Percentiles rank a stretch among this genome's conserved stretches.
These are phyloP conservation scores for Mucor saturninus DNA, from an alignment of 371 early-diverging fungal genomes.

Conservation along the genomic window DNA sequence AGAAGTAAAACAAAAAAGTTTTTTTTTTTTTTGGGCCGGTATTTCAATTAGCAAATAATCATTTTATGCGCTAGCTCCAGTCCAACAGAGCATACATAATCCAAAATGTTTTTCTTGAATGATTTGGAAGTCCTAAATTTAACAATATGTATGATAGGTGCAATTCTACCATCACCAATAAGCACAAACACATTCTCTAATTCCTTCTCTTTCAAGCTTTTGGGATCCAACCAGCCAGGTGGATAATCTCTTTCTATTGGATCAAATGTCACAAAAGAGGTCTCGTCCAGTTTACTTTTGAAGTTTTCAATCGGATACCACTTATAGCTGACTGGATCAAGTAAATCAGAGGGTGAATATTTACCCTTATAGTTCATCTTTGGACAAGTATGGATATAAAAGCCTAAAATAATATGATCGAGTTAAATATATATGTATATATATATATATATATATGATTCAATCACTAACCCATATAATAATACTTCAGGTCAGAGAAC, in stretches of 20 bases:
- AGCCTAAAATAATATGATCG: slow-evolving; percentile 55
- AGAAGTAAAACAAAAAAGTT: neutral
- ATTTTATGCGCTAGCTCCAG: slow-evolving; percentile 23
- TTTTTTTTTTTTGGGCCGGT: neutral
- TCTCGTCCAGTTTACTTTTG: slow-evolving; percentile 15
- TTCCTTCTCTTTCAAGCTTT: slow-evolving; percentile 1
- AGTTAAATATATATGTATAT: neutral
- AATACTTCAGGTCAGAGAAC: slow-evolving; percentile 61
- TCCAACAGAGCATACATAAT: slow-evolving; percentile 31
- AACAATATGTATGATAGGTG: slow-evolving; percentile 15
- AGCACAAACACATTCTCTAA: slow-evolving; percentile 17
- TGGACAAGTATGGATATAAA: slow-evolving; percentile 85
- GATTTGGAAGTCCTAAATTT: slow-evolving; percentile 1
- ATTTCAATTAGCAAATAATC: slow-evolving; percentile 14
- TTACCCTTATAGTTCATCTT: slow-evolving; percentile 95
- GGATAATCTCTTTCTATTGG: slow-evolving; percentile 1
- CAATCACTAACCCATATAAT: slow-evolving; percentile 80
- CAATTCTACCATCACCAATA: slow-evolving; percentile 14
- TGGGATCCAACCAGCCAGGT: slow-evolving; percentile 30
- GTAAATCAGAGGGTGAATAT: slow-evolving; percentile 82
- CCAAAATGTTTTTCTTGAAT: slow-evolving; percentile 8
- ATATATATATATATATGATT: neutral
- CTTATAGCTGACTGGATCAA: slow-evolving; percentile 62
- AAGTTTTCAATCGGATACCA: slow-evolving; percentile 44
- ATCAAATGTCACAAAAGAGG: slow-evolving; percentile 23